These are phyloP conservation scores for Talaromyces ruber DNA, from an alignment of 495 filamentous ascomycete genomes.

Conservation along the genomic window DNA sequence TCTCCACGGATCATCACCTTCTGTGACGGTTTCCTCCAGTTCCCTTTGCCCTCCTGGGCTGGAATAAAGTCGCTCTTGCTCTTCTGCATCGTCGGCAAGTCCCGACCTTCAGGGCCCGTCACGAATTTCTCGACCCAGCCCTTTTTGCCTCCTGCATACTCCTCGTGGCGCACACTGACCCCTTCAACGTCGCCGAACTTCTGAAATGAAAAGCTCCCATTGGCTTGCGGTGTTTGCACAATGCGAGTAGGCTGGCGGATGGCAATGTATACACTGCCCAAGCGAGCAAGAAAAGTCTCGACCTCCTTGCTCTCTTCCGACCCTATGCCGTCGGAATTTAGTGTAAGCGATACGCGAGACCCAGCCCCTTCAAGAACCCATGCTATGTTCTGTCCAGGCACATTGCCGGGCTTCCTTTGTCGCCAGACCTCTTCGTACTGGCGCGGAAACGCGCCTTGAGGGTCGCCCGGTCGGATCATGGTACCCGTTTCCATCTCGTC, in stretches of 20 bases:
- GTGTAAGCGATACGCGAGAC: constrained; percentile 1
- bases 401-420: background rate
- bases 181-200: constrained; percentile 14
- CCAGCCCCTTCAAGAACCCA: constrained; percentile 4
- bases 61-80: constrained; percentile 13
- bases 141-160: constrained; percentile 13
- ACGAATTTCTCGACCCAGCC: constrained; percentile 23
- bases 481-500: constrained; percentile 3
- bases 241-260: constrained; percentile 21
- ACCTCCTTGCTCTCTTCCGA: constrained; percentile 14
- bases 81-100: constrained; percentile 18
- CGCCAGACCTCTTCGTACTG: constrained; percentile 7
- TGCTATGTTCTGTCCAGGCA: constrained; percentile 4
- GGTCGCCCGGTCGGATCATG: constrained; percentile 2
- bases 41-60: constrained; percentile 5
- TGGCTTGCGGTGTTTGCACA: constrained; percentile 10
- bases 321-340: constrained; percentile 7
- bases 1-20: constrained; percentile 18
- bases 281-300: constrained; percentile 25
- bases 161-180: constrained; percentile 30
- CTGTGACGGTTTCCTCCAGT: constrained; percentile 14
- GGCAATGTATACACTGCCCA: constrained; percentile 30
- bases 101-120: constrained; percentile 12
- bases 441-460: background rate
- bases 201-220: background rate